phyloP scores from a whole-genome alignment of 805 yeast species.

The Candida insectorum region DNA sequence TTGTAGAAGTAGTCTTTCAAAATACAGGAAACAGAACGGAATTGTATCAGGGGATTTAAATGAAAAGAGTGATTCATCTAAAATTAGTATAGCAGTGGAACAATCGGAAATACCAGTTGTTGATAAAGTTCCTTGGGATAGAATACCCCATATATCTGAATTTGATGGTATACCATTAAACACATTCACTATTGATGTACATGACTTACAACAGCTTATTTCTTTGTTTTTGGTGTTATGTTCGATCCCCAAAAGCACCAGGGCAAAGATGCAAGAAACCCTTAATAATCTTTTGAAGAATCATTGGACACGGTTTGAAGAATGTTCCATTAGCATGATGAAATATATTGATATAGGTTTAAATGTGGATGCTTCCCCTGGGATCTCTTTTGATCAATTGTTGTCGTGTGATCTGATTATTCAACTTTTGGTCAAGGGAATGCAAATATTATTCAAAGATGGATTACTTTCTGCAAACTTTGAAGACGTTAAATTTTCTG shows the following conservation, averaged over 20 bases:
- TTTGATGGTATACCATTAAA: slow-evolving; percentile 45
- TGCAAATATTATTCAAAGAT: slow-evolving; percentile 19
- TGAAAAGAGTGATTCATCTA: neutral
- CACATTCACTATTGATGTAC: slow-evolving; percentile 34
- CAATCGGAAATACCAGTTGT: neutral
- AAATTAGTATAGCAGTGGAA: neutral
- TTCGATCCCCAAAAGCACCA: slow-evolving; percentile 23
- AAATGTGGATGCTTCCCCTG: slow-evolving; percentile 2
- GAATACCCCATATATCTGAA: slow-evolving; percentile 1
- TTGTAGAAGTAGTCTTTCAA: slow-evolving; percentile 1
- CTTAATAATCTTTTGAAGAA: slow-evolving; percentile 17
- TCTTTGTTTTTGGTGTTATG: slow-evolving; percentile 47
- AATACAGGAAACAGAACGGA: too few species aligned
- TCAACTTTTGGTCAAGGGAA: slow-evolving; percentile 13
- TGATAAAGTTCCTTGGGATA: neutral
- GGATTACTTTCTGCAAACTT: slow-evolving; percentile 26
- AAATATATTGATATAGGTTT: slow-evolving; percentile 47
- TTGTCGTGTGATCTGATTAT: slow-evolving; percentile 4
- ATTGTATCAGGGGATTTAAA: too few species aligned
- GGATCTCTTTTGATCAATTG: slow-evolving; percentile 17
- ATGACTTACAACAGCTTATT: slow-evolving; percentile 40
- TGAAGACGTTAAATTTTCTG: slow-evolving; percentile 2
- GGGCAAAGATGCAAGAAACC: slow-evolving; percentile 28
- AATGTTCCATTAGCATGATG: slow-evolving; percentile 42
- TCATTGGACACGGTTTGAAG: slow-evolving; percentile 43